phyloP scores from a whole-genome alignment of 1,139 yeast species.

The Candida sanyaensis region DNA sequence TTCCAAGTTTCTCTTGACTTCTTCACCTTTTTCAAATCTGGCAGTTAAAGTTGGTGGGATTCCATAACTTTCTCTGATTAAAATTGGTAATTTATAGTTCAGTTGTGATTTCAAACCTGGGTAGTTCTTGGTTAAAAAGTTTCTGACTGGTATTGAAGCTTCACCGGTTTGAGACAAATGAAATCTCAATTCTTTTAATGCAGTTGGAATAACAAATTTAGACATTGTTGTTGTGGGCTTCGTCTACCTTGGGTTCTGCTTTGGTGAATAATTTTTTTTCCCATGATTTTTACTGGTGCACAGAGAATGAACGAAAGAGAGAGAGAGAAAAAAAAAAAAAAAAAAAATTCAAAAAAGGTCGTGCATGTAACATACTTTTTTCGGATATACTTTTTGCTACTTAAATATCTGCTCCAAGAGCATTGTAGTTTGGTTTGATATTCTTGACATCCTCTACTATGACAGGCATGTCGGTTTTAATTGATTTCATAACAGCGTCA shows the following conservation, averaged over 20 bases:
- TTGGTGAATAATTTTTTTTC: conserved; percentile 4
- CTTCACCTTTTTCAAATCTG: conserved; percentile 58
- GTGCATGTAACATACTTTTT: neutral
- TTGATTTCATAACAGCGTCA: conserved; percentile 39
- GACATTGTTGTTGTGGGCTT: conserved; percentile 36
- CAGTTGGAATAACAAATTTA: conserved; percentile 60
- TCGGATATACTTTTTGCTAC: neutral
- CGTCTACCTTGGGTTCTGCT: neutral
- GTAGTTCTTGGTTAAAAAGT: conserved; percentile 63
- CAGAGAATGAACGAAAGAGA: no score
- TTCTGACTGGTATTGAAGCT: conserved; percentile 64
- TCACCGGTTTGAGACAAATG: conserved; percentile 77
- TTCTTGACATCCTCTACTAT: conserved; percentile 25
- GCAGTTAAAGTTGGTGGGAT: conserved; percentile 73
- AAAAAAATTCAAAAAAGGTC: neutral
- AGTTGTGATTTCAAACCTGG: conserved; percentile 55
- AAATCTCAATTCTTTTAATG: conserved; percentile 76
- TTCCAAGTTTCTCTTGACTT: conserved; percentile 42
- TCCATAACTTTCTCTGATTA: conserved; percentile 76
- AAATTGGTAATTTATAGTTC: conserved; percentile 56
- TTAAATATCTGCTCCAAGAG: conserved; percentile 14
- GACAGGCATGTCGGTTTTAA: conserved; percentile 38
- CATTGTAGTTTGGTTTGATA: conserved; percentile 24
- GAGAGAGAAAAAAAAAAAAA: no score
- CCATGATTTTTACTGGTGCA: conserved; percentile 8